Evolutionary conservation across 257 asterid genomes (phyloP), one percentile per base, ranked within the genome.

Genomic region (Solanum sitiens): DNA sequence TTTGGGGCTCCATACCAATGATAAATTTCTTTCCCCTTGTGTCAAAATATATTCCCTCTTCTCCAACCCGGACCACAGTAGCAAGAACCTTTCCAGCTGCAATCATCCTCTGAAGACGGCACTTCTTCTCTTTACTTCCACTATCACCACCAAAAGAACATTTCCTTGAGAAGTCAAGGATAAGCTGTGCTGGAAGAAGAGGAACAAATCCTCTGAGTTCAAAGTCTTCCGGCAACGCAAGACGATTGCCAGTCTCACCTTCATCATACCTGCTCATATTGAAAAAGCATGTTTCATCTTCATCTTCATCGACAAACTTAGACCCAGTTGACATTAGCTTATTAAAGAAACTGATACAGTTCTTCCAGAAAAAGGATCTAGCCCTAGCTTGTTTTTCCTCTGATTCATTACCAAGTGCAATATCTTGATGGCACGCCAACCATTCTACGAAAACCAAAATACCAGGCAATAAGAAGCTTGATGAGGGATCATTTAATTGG

Each of bases 61-160:
- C 91, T 67, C 96, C 99, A 75, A 92, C 89, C 84, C 90, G 89
- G 59, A 95, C 94, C 8, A 91, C 90, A 88, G 90, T 93, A 84
- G 97, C 94, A 87, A 96, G 98, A 87, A 98, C 96, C 94, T 96
- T 96, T 65, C 98, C 99, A 77, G 99, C 98, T 25, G 98, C 98
- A 86, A 97, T 77, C 88, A 95, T 91, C 94, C 99, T 95, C 91
- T 91, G 94, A 59, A 94, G 88, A 88, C 98, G 98, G 13, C 91
- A 92, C 76, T 65, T 88, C 88, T 89, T 95, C 89, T 91, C 98
- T 87, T 93, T 93, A 76, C 67, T 92, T 86, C 95, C 91, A 59
- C 91, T 93, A 77, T 95, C 97, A 87, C 91, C 86, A 68, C 96
- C 95, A 86, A 93, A 93, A 18, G 96, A 88, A 86, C 89, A 91